Percentiles rank a stretch among this genome's conserved stretches.
Evolutionary conservation across 805 yeast species (phyloP).

Genomic region (Tetrapisispora namnaoensis): DNA sequence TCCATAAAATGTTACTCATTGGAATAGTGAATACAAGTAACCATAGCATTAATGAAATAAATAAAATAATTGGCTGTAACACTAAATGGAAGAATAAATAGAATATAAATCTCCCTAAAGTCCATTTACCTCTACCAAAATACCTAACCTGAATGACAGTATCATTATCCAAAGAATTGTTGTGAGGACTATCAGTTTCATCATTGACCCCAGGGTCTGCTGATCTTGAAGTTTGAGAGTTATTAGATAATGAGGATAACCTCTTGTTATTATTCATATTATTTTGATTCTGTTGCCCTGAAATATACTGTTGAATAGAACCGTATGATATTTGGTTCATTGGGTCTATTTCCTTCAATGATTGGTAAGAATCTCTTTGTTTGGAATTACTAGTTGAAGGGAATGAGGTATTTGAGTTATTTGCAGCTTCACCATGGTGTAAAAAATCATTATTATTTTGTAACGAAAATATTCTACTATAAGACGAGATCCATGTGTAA

Average conservation of each 20-base stretch:
- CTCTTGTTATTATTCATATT: background rate
- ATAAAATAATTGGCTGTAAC: slow-evolving; percentile 54
- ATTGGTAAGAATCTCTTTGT: slow-evolving; percentile 7
- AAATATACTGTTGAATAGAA: slow-evolving; percentile 22
- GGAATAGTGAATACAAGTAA: slow-evolving; percentile 82
- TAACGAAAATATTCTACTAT: slow-evolving; percentile 44
- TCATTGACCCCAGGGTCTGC: background rate
- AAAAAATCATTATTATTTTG: slow-evolving; percentile 2
- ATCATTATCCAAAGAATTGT: slow-evolving; percentile 5
- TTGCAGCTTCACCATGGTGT: slow-evolving; percentile 8
- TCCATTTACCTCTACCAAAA: slow-evolving; percentile 93
- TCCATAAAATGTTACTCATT: slow-evolving; percentile 70
- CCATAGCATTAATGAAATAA: slow-evolving; percentile 62
- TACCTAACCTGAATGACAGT: slow-evolving; percentile 33
- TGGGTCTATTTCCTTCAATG: slow-evolving; percentile 8
- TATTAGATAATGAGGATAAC: background rate
- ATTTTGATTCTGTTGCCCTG: slow-evolving; percentile 7
- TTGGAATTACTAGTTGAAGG: background rate
- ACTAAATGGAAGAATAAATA: slow-evolving; percentile 59
- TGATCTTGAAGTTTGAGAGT: background rate
- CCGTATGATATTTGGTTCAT: slow-evolving; percentile 18
- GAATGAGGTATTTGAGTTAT: slow-evolving; percentile 10
- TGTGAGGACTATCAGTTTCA: background rate
- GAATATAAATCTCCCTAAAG: slow-evolving; percentile 67
- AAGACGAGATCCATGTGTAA: slow-evolving; percentile 73